Evolutionary conservation across 1,284 basidiomycete species (phyloP).

Genomic region (Melampsora americana): DNA sequence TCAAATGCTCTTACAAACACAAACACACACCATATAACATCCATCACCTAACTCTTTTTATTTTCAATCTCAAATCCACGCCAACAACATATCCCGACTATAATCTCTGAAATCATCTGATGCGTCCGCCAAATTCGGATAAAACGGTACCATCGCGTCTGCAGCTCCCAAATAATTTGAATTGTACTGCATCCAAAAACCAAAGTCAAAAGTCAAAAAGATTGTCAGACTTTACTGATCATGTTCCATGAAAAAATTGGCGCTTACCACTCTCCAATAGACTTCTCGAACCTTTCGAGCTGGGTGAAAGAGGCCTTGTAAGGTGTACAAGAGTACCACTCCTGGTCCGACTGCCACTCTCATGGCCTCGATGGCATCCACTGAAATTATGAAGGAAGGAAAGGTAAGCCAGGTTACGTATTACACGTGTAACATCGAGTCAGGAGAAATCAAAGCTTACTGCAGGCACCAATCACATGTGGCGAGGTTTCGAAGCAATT

Average conservation of each 20-base stretch:
- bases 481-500: conserved; percentile 62
- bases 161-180: conserved; percentile 75
- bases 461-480: conserved; percentile 83
- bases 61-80: conserved; percentile 37
- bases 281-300: conserved; percentile 92
- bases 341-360: conserved; percentile 91
- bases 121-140: conserved; percentile 61
- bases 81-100: conserved; percentile 50
- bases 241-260: conserved; percentile 60
- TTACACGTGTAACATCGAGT: conserved; percentile 2
- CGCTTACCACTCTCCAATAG: conserved; percentile 46
- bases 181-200: conserved; percentile 55
- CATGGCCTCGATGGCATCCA: conserved; percentile 84
- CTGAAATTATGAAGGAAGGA: conserved; percentile 43
- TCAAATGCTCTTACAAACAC: neutral
- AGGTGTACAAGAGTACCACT: conserved; percentile 78
- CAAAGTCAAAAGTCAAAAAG: conserved; percentile 61
- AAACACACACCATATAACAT: neutral
- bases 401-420: conserved; percentile 36
- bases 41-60: neutral
- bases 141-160: conserved; percentile 90
- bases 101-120: conserved; percentile 51
- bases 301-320: conserved; percentile 93
- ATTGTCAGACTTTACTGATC: conserved; percentile 68
- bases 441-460: conserved; percentile 14